Base-by-base conservation (phyloP, 2,329 filamentous ascomycete genomes). In the Aspergillus floridensis region DNA sequence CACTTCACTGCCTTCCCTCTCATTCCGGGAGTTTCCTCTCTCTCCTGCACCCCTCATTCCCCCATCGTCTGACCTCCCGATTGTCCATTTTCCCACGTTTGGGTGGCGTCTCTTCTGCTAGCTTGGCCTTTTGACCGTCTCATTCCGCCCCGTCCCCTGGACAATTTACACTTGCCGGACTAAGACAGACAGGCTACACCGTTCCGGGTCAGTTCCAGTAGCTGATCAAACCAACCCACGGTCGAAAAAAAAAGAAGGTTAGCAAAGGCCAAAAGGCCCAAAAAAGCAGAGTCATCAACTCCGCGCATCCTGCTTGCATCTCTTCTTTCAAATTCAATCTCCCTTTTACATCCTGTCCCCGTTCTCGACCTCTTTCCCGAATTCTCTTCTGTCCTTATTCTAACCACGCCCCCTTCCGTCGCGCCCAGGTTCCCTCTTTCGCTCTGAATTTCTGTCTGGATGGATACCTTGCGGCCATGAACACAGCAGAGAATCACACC, bases 381-480 rank as follows among this genome's bases (percentile, higher is more conserved):
- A 22, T 53, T 57, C 38, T 58, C 29, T 53, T 56, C 49, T 57
- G 50, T 46, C 32, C n/a, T 22, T 51, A 26, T 41, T 50, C 49
- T 51, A 22, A 29, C 16, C 35, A 51, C 49, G 16, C 51, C 41
- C 59, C 58, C 44, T 62, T 49, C 58, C 57, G 52, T 51, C 55
- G 35, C 52, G 38, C 38, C 38, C 16, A 44, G n/a, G 50, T 55
- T 49, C 26, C 24, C 56, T 46, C 48, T 16, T 11, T 21, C 48
- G 19, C 26, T 35, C 31, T 6, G 41, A 49, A 38, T 46, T 41
- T 59, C 55, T 56, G 58, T 53, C 61, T 70, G 66, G 52, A 72
- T 72, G 71, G 72, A 68, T 65, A 67, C 58, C 59, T 61, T 63
- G 65, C 64, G 70, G 68, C 67, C 60, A 76, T 76, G 73, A 75